Conservation (phyloP, 2,329 filamentous ascomycete genomes). For the Paramyrothecium roridum region DNA sequence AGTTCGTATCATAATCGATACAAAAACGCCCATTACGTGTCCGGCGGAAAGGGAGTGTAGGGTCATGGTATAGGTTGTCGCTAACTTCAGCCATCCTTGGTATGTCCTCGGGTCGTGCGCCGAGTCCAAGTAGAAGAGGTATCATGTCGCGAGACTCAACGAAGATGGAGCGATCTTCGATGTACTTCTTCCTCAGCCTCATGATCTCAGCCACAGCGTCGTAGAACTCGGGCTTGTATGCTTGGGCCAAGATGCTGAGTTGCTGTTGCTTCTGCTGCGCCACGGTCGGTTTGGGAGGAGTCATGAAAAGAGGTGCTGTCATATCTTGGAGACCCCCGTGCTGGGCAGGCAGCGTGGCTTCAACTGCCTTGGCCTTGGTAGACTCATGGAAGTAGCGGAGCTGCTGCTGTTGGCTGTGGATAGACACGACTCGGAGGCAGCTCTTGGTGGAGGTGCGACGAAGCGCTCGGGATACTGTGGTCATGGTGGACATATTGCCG, state of each 20-base stretch:
- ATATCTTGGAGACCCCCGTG: not conserved
- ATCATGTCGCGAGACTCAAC: slow-evolving; percentile 19
- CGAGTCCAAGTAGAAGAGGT: slow-evolving; percentile 16
- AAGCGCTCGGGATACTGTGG: not conserved
- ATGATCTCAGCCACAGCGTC: slow-evolving; percentile 19
- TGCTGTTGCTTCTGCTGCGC: slow-evolving; percentile 4
- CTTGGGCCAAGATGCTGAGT: slow-evolving; percentile 17
- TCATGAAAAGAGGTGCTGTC: slow-evolving; percentile 1
- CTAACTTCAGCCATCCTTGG: slow-evolving; percentile 13
- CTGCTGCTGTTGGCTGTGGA: slow-evolving; percentile 12
- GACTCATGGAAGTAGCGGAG: slow-evolving; percentile 10
- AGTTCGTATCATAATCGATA: slow-evolving; percentile 19
- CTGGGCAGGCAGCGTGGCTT: slow-evolving; percentile 7
- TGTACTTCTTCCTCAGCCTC: slow-evolving; percentile 16
- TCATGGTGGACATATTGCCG: not conserved
- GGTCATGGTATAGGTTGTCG: slow-evolving; percentile 18
- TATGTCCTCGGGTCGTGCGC: slow-evolving; percentile 20
- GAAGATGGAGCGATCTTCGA: slow-evolving; percentile 19
- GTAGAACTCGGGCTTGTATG: slow-evolving; percentile 18
- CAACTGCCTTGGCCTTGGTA: slow-evolving; percentile 14
- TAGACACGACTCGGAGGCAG: not conserved
- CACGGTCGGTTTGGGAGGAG: slow-evolving; percentile 1
- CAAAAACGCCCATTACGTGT: slow-evolving; percentile 20
- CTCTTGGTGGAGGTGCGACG: not conserved
- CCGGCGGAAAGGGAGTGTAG: slow-evolving; percentile 22